A percentile compares a stretch with the other conserved stretches of the same genome.
These are phyloP conservation scores for Neonectria punicea DNA, from an alignment of 2,329 filamentous ascomycete species.

Conservation along the genomic window DNA sequence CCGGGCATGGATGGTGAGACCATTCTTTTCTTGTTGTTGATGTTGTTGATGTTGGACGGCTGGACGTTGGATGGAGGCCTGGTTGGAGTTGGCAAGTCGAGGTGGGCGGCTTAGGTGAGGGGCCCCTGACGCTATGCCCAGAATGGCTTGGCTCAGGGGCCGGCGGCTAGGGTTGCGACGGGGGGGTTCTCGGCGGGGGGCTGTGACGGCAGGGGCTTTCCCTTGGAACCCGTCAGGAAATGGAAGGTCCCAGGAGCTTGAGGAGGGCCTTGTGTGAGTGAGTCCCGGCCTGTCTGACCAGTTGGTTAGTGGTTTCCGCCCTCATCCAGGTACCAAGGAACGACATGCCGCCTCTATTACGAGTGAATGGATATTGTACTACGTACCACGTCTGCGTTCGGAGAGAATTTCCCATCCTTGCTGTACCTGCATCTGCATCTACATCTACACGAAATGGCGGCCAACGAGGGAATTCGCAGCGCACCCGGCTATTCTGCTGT, in stretches of 20 bases:
- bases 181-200: neutral
- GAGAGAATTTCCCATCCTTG: neutral
- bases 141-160: constrained; percentile 39
- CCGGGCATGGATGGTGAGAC: constrained; percentile 3
- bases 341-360: neutral
- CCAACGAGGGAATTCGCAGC: neutral
- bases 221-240: neutral
- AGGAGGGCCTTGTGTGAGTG: neutral
- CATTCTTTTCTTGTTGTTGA: constrained; percentile 2
- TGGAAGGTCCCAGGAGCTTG: neutral
- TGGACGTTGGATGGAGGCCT: neutral
- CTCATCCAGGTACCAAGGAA: neutral
- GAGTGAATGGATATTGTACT: neutral
- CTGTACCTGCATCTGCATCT: neutral
- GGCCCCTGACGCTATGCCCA: constrained; percentile 28
- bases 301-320: neutral
- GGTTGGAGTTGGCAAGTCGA: constrained; percentile 25
- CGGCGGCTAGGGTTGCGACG: neutral
- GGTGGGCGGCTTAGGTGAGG: constrained; percentile 29
- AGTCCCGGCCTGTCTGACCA: neutral
- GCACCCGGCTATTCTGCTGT: neutral
- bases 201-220: neutral
- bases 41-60: neutral
- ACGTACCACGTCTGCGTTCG: neutral
- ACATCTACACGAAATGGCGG: neutral